Conservation (phyloP, 345 rosid species). For the Salix brachista region DNA sequence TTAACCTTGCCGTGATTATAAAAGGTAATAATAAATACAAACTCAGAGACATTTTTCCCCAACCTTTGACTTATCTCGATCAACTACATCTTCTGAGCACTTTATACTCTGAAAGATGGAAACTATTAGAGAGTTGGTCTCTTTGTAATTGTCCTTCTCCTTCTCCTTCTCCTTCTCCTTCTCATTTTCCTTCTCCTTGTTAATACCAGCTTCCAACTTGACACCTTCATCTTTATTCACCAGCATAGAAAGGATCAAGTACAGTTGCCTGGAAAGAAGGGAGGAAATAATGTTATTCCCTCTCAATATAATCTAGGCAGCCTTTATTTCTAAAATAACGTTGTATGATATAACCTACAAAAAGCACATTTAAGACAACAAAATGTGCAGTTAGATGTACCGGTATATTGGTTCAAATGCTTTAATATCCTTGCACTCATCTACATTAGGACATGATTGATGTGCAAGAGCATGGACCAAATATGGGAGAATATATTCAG, state of each 20-base stretch:
- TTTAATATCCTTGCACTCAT: constrained; percentile 79
- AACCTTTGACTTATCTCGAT: constrained; percentile 80
- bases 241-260: constrained; percentile 58
- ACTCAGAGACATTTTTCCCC: constrained; percentile 13
- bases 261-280: constrained; percentile 60
- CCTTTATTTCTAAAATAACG: background rate
- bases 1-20: background rate
- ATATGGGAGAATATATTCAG: constrained; percentile 66
- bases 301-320: background rate
- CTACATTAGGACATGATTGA: constrained; percentile 69
- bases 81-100: constrained; percentile 68
- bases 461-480: constrained; percentile 84
- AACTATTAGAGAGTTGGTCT: constrained; percentile 44
- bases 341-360: background rate
- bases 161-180: background rate
- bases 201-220: constrained; percentile 55
- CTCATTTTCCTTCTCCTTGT: constrained; percentile 51
- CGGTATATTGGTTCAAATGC: constrained; percentile 72
- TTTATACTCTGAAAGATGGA: constrained; percentile 58
- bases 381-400: constrained; percentile 31
- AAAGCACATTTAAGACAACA: constrained; percentile 12
- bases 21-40: background rate
- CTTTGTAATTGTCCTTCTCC: constrained; percentile 67
- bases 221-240: constrained; percentile 77
- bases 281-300: background rate